These are phyloP conservation scores for Wickerhamiella dianesei DNA, from an alignment of 805 yeast genomes.

Conservation along the genomic window DNA sequence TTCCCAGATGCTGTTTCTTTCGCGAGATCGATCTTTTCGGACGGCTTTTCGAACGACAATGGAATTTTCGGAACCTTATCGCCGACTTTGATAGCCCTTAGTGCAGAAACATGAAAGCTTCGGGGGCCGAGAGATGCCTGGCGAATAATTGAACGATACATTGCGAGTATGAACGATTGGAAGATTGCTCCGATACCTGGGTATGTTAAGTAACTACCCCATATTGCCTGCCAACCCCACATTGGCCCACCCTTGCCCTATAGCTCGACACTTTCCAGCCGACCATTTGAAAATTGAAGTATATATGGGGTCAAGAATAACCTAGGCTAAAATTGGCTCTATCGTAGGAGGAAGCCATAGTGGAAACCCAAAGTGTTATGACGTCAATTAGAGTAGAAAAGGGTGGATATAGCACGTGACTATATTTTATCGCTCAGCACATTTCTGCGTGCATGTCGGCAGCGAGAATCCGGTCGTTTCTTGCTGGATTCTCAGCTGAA, in stretches of 20 bases:
- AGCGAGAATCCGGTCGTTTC: conserved; percentile 32
- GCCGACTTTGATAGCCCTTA: conserved; percentile 38
- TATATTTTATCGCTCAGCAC: too few relatives aligned
- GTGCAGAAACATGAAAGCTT: conserved; percentile 16
- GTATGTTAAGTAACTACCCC: neutral
- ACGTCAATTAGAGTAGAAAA: too few relatives aligned
- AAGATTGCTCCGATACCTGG: neutral
- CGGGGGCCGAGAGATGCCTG: conserved; percentile 3
- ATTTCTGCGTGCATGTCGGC: neutral
- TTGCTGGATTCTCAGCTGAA: conserved; percentile 22
- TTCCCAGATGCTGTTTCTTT: conserved; percentile 35
- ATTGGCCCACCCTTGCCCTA: neutral
- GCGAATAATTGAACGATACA: neutral
- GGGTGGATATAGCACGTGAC: too few relatives aligned
- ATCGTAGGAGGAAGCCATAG: too few relatives aligned
- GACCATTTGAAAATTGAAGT: neutral
- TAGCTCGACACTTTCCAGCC: neutral
- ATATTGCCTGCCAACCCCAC: neutral
- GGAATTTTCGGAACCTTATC: conserved; percentile 44
- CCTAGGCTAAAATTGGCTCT: too few relatives aligned
- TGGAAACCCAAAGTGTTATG: too few relatives aligned
- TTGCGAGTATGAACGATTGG: neutral
- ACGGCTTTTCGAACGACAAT: conserved; percentile 51
- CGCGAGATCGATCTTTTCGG: conserved; percentile 44
- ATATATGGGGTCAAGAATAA: too few relatives aligned